Evolutionary conservation across 768 basidiomycete species (phyloP).

Genomic region (Suillus paluster): DNA sequence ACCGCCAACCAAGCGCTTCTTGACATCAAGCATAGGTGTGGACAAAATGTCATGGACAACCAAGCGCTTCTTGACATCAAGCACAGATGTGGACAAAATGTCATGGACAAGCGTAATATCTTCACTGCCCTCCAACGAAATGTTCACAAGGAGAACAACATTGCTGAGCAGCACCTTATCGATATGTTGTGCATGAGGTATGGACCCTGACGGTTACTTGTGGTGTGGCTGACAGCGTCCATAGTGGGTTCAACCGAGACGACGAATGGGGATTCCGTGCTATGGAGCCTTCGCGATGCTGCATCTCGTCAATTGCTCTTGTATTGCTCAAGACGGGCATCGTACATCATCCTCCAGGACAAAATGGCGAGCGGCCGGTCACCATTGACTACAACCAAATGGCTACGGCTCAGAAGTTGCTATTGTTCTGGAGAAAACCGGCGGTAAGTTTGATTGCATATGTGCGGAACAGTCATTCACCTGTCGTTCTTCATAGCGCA

Average conservation of each 20-base stretch:
- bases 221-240: conserved; percentile 16
- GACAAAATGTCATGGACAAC: conserved; percentile 85
- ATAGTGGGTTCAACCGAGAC: conserved; percentile 91
- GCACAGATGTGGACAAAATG: conserved; percentile 80
- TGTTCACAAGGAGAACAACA: conserved; percentile 98
- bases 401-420: conserved; percentile 95
- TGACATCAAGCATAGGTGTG: conserved; percentile 84
- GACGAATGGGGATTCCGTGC: conserved; percentile 98
- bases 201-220: conserved; percentile 16
- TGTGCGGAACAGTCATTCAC: neutral
- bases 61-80: conserved; percentile 79
- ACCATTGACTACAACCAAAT: conserved; percentile 92
- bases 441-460: conserved; percentile 66
- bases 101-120: conserved; percentile 90
- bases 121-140: conserved; percentile 98
- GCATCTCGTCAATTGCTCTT: conserved; percentile 97
- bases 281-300: conserved; percentile 93
- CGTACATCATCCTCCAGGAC: conserved; percentile 58
- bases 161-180: conserved; percentile 98
- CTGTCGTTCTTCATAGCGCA: conserved; percentile 59
- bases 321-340: conserved; percentile 98
- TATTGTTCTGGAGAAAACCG: conserved; percentile 98
- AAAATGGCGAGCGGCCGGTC: conserved; percentile 69
- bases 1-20: conserved; percentile 79
- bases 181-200: conserved; percentile 99